Evolutionary conservation across 2,329 filamentous ascomycete genomes (phyloP), one percentile per base, ranked within the genome.

Genomic region (Lecanicillium sp.): DNA sequence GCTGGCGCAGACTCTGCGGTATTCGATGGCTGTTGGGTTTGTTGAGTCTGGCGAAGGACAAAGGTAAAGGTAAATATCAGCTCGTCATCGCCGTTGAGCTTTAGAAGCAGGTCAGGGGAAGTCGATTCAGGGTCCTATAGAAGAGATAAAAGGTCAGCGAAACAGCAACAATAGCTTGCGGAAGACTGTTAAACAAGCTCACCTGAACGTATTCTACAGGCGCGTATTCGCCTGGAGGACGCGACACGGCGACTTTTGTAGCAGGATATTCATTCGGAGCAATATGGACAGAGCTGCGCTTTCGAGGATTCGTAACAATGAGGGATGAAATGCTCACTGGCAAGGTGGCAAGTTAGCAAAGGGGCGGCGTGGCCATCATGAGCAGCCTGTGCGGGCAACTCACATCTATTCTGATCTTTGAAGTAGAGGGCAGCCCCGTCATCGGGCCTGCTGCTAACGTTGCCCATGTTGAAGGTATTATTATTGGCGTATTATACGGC

Each of bases 151-250:
- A 40, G 17, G 38, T 43, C 33, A 43, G 34, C 30, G 35, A 29
- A 41, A 40, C 22, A 42, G 42, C 41, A 25, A 29, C 7, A 27
- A 28, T 40, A 37, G 45, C 41, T 32, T 43, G 37, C 22, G 36
- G 41, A 38, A 34, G 37, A 6, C 17, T 45, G 44, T 48, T 43
- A 45, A 35, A 49, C 50, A 43, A 43, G 61, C 67, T 46, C 69
- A 94, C 89, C 79, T 95, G 90, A 31, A 98, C 77, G 64, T 87
- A 98, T 65, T 96, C 90, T 48, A 95, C 71, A 7, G 85, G 80
- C 40, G 71, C 70, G 45, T 78, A 77, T 57, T 98, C 90, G 51
- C 81, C 80, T 17, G 70, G 46, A 29, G 88, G 78, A 54, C 85
- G 80, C 54, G 75, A 81, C 34, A 80, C 85, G 49, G 70, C 73